phyloP scores from a whole-genome alignment of 352 stramenopile genomes.

The Phytopythium ostracodes region DNA sequence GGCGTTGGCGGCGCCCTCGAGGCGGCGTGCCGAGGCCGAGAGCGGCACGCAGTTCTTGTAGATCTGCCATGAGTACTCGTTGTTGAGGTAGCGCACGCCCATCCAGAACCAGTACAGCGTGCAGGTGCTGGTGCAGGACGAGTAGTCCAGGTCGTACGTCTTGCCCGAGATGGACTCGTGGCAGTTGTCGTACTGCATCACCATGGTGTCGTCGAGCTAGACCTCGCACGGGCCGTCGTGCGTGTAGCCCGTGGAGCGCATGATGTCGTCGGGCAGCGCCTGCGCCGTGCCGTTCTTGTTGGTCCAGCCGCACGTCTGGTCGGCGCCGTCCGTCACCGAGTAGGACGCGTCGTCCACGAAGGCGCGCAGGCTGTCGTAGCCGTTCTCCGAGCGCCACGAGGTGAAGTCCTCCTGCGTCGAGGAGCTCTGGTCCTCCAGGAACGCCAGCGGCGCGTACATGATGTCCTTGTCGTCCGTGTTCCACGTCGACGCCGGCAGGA shows the following conservation, averaged over 20 bases:
- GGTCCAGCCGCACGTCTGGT: conserved; percentile 33
- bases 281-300: conserved; percentile 20
- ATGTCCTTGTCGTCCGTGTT: conserved; percentile 26
- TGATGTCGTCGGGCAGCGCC: conserved; percentile 27
- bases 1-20: conserved; percentile 18
- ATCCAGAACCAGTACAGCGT: conserved; percentile 42
- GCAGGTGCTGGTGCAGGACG: conserved; percentile 27
- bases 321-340: conserved; percentile 23
- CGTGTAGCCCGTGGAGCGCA: conserved; percentile 42
- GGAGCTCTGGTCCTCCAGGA: conserved; percentile 44
- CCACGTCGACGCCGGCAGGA: conserved; percentile 31
- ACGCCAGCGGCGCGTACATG: conserved; percentile 38
- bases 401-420: conserved; percentile 37
- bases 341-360: conserved; percentile 39
- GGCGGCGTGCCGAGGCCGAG: conserved; percentile 13
- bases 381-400: conserved; percentile 25
- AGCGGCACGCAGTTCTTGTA: conserved; percentile 48
- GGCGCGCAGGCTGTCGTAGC: conserved; percentile 35
- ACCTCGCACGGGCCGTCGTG: conserved; percentile 42
- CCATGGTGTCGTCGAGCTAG: conserved; percentile 31
- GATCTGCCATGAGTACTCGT: conserved; percentile 51
- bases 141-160: conserved; percentile 29
- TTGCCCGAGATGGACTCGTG: conserved; percentile 31
- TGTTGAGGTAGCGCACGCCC: conserved; percentile 36
- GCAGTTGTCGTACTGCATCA: conserved; percentile 25